Conservation (phyloP, 495 filamentous ascomycete genomes). For the Talaromyces nanjingensis region DNA sequence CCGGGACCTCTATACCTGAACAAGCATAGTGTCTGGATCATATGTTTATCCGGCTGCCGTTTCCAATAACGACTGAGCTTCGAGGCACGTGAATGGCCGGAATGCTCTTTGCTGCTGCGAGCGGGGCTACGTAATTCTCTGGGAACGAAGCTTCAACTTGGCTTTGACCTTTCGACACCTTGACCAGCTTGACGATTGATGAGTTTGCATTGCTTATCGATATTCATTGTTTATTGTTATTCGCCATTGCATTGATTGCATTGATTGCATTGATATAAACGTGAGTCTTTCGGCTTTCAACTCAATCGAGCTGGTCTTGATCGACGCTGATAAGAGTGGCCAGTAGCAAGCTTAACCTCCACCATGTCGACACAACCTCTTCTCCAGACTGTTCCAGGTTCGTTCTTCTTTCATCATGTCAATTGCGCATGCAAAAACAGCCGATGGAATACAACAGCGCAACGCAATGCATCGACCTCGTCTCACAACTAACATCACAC, state of each 20-base stretch:
- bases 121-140: constrained; percentile 3
- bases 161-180: neutral
- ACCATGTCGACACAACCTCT: constrained; percentile 94
- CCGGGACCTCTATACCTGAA: neutral
- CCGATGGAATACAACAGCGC: neutral
- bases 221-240: neutral
- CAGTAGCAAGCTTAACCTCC: neutral
- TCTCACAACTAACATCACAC: neutral
- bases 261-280: neutral
- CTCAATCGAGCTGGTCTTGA: neutral
- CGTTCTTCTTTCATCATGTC: constrained; percentile 10
- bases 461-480: neutral
- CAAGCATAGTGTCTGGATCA: neutral
- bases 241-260: neutral
- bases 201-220: neutral
- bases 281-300: neutral
- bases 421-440: neutral
- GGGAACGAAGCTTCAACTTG: neutral
- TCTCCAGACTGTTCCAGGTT: constrained; percentile 74
- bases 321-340: neutral
- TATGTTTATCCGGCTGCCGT: neutral
- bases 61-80: neutral
- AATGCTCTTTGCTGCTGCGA: constrained; percentile 6
- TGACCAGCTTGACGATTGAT: neutral
- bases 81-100: constrained; percentile 8